Conservation (phyloP, 208 protist species). For the Crithidia fasciculata region DNA sequence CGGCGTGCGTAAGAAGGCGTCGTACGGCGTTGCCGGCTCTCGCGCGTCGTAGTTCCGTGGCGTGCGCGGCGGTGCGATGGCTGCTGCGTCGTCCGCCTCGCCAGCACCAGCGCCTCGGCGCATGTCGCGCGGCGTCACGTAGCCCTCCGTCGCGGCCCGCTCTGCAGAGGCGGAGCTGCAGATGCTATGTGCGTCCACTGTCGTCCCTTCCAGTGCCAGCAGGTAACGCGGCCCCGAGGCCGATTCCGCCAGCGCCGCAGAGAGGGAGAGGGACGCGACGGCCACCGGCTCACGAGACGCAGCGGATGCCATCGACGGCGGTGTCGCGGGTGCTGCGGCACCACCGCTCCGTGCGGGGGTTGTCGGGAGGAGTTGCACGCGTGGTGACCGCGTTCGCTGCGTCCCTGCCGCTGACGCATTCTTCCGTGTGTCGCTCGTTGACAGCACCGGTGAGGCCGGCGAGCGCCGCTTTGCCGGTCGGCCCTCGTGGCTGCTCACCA, state of each 20-base stretch:
- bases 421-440: not conserved
- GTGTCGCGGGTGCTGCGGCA: not conserved
- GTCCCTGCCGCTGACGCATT: not conserved
- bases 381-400: not conserved
- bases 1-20: conserved; percentile 15
- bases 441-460: conserved; percentile 6
- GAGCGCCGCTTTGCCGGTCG: conserved; percentile 8
- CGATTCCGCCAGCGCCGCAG: conserved; percentile 7
- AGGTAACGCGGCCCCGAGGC: conserved; percentile 3
- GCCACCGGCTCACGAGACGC: not conserved
- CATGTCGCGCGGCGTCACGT: conserved; percentile 9
- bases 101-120: not conserved
- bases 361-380: not conserved
- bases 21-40: conserved; percentile 14
- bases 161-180: conserved; percentile 17
- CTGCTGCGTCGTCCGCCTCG: not conserved
- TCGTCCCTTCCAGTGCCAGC: conserved; percentile 6
- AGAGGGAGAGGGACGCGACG: not conserved
- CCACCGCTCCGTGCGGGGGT: not conserved
- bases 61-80: conserved; percentile 18
- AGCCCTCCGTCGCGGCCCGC: conserved; percentile 15
- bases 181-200: conserved; percentile 22
- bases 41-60: conserved; percentile 33
- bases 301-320: not conserved
- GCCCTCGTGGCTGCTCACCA: conserved; percentile 15